These are phyloP conservation scores for Tetraselmis chui DNA, from an alignment of 139 green algal genomes.

Conservation along the genomic window DNA sequence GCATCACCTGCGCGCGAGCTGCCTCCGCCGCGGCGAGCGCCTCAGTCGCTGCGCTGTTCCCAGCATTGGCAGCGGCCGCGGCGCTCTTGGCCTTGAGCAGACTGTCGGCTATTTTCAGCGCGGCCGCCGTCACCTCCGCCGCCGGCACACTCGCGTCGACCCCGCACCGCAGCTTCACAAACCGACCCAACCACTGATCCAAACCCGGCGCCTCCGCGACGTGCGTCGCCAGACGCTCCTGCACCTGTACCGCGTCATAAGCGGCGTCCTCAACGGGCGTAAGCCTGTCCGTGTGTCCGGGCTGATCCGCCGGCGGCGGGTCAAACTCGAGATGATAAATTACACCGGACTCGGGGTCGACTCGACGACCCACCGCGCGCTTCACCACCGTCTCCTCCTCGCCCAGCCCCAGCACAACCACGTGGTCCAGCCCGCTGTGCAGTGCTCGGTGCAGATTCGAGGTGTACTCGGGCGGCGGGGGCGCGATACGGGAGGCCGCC, in stretches of 20 bases:
- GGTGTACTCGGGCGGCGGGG: slow-evolving; percentile 33
- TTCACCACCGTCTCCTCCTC: slow-evolving; percentile 21
- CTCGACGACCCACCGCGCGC: slow-evolving; percentile 26
- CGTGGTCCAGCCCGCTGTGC: slow-evolving; percentile 55
- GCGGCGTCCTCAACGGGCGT: slow-evolving; percentile 25
- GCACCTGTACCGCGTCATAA: slow-evolving; percentile 43
- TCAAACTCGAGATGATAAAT: slow-evolving; percentile 71
- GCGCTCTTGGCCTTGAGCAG: slow-evolving; percentile 3
- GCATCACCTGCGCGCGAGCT: neutral
- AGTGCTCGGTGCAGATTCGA: slow-evolving; percentile 30
- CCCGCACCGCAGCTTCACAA: slow-evolving; percentile 39
- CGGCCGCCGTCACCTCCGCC: slow-evolving; percentile 34
- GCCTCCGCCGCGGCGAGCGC: slow-evolving; percentile 34
- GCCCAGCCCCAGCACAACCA: slow-evolving; percentile 40
- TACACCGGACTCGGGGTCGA: slow-evolving; percentile 38
- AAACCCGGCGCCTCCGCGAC: slow-evolving; percentile 9
- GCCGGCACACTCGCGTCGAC: slow-evolving; percentile 26
- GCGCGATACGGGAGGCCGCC: slow-evolving; percentile 40
- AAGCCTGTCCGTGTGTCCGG: slow-evolving; percentile 49
- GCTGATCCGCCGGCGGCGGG: slow-evolving; percentile 50
- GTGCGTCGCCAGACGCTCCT: slow-evolving; percentile 26
- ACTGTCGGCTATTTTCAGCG: neutral
- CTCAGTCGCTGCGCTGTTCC: slow-evolving; percentile 15
- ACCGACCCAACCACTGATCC: slow-evolving; percentile 42
- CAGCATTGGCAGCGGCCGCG: neutral